Evolutionary conservation across 2,329 filamentous ascomycete species (phyloP), one percentile per base, ranked within the genome.

Genomic region (Chaetomium olivaceum): DNA sequence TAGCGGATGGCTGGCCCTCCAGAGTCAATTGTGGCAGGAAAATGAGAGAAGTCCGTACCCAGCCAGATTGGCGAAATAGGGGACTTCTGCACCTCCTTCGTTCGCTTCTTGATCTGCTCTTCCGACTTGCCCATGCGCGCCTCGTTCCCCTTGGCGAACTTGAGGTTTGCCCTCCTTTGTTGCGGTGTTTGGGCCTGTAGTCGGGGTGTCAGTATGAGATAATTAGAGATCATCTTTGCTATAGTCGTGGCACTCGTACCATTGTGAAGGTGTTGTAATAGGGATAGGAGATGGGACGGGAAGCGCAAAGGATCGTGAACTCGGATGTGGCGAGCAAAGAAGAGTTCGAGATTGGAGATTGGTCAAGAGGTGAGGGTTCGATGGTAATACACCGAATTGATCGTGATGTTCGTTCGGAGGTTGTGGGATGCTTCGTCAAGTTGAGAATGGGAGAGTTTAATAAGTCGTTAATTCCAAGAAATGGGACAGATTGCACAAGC

Each of bases 111-210:
- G 72, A 89, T 76, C 69, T 87, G 84, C 27, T 80, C 80, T 65
- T 87, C 83, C n/a, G 87, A 84, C 81, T 91, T 92, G 79, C 91
- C 91, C 77, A 90, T 90, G 76, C 89, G 90, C 67, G 83, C 81
- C 76, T 90, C 87, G 76, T 94, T 88, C 62, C 86, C 83, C 76
- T 89, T 89, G 71, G 85, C 88, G 79, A 92, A 96, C 79, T 90
- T 90, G 75, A 86, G 86, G 81, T 95, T 95, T 69, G 89, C 88
- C 75, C 87, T 87, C 77, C 91, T 89, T 82, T 95, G 92, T 78
- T 92, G 86, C 72, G 89, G 91, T 71, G 91, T 95, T 89, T 94
- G 91, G 72, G 88, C 90, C 91, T 93, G 74, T 68, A 31, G 16
- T 7, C 6, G 33, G 3, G 9, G 5, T 19, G 39, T 61, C 43